Evolutionary conservation across 768 basidiomycete species (phyloP).

Genomic region (Psilocybe cubensis): DNA sequence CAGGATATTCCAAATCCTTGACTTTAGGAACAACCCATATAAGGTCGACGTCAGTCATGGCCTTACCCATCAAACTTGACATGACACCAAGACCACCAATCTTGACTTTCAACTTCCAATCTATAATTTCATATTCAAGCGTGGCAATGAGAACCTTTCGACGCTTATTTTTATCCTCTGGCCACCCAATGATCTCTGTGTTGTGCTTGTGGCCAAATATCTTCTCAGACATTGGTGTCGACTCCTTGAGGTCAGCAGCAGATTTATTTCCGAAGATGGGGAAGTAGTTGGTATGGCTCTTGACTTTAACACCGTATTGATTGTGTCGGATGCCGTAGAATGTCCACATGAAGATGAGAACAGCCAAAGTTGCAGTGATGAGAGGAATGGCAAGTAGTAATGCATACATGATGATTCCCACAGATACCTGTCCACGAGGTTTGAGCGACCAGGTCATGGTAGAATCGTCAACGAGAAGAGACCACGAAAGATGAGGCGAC

Average conservation of each 20-base stretch:
- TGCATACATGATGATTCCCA: conserved; percentile 89
- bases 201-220: conserved; percentile 66
- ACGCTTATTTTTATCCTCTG: conserved; percentile 89
- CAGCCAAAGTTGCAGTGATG: conserved; percentile 83
- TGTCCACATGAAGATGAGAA: conserved; percentile 89
- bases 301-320: conserved; percentile 83
- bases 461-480: conserved; percentile 77
- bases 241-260: conserved; percentile 71
- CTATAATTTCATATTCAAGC: conserved; percentile 94
- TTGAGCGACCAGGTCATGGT: conserved; percentile 76
- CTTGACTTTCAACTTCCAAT: conserved; percentile 98
- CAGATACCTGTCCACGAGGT: conserved; percentile 80
- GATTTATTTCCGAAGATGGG: conserved; percentile 86
- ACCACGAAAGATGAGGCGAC: conserved; percentile 86
- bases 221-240: conserved; percentile 69
- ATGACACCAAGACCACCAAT: conserved; percentile 98
- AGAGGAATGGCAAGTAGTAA: conserved; percentile 81
- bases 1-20: conserved; percentile 91
- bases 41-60: conserved; percentile 95
- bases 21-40: conserved; percentile 96
- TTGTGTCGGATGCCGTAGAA: conserved; percentile 98
- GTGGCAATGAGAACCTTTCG: conserved; percentile 92
- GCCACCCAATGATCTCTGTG: conserved; percentile 92
- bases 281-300: conserved; percentile 78
- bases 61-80: conserved; percentile 97